phyloP scores from a whole-genome alignment of 1,284 basidiomycete species.

The Takashimella tepidaria region DNA sequence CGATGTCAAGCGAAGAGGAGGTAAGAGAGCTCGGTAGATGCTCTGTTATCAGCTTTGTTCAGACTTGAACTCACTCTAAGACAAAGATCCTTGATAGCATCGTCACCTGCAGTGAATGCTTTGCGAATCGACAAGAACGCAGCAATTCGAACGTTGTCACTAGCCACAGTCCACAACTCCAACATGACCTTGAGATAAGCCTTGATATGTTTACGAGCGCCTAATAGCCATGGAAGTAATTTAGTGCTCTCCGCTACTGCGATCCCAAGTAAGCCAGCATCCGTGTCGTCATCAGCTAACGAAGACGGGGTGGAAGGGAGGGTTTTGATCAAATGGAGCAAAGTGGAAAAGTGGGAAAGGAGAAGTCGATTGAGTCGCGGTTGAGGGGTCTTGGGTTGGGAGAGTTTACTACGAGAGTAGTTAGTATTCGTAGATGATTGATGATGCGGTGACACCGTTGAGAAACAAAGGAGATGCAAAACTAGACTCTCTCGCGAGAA shows the following conservation, averaged over 20 bases:
- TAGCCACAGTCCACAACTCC: slow-evolving; percentile 72
- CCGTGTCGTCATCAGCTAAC: slow-evolving; percentile 26
- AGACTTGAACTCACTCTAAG: slow-evolving; percentile 61
- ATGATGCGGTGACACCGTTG: not conserved
- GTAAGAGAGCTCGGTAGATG: slow-evolving; percentile 72
- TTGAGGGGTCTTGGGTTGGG: slow-evolving; percentile 56
- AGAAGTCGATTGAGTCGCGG: slow-evolving; percentile 79
- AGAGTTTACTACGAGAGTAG: slow-evolving; percentile 52
- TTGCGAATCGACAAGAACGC: slow-evolving; percentile 81
- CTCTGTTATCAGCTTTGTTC: not conserved
- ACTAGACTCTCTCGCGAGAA: not conserved
- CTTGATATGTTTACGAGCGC: slow-evolving; percentile 76
- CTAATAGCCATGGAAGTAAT: slow-evolving; percentile 76
- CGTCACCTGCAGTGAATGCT: slow-evolving; percentile 73
- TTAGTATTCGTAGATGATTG: not conserved
- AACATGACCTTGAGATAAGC: slow-evolving; percentile 80
- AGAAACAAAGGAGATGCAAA: not conserved
- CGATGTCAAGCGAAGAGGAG: slow-evolving; percentile 69
- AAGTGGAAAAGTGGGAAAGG: slow-evolving; percentile 81
- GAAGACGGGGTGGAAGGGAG: slow-evolving; percentile 56
- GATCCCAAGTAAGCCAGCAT: slow-evolving; percentile 56
- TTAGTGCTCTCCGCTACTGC: slow-evolving; percentile 78
- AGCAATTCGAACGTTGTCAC: slow-evolving; percentile 78
- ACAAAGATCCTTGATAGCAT: slow-evolving; percentile 74
- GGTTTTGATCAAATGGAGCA: slow-evolving; percentile 71